phyloP scores from a whole-genome alignment of 2,329 filamentous ascomycete species.

The Sporothrix pseudoabietina region DNA sequence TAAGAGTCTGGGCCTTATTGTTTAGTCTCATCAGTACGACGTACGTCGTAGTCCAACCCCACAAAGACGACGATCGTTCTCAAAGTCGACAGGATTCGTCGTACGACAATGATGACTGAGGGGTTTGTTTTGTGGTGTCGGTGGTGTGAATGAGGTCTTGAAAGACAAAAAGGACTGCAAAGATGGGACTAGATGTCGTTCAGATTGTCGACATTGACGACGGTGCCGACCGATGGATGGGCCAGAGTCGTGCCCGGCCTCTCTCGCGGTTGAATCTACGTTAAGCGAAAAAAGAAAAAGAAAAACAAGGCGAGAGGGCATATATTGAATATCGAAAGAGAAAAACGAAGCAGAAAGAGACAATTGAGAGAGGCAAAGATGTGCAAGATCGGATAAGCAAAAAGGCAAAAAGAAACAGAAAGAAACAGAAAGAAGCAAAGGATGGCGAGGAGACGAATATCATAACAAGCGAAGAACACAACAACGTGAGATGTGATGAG shows the following conservation, averaged over 20 bases:
- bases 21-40: neutral
- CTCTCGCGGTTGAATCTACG: constrained; percentile 11
- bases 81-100: neutral
- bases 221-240: neutral
- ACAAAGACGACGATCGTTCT: neutral
- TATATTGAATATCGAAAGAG: neutral
- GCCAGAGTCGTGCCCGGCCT: constrained; percentile 8
- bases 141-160: neutral
- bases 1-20: neutral
- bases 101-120: neutral
- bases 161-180: neutral
- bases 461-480: neutral
- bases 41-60: neutral
- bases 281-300: no score
- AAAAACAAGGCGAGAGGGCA: neutral
- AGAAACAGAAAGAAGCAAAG: no score
- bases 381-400: neutral
- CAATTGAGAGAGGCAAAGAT: neutral
- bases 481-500: neutral
- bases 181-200: neutral
- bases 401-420: neutral
- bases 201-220: neutral
- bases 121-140: neutral
- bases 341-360: neutral
- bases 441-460: neutral